Evolutionary conservation across 805 yeast genomes (phyloP), one percentile per base, ranked within the genome.

Genomic region (Saturnispora quitensis): DNA sequence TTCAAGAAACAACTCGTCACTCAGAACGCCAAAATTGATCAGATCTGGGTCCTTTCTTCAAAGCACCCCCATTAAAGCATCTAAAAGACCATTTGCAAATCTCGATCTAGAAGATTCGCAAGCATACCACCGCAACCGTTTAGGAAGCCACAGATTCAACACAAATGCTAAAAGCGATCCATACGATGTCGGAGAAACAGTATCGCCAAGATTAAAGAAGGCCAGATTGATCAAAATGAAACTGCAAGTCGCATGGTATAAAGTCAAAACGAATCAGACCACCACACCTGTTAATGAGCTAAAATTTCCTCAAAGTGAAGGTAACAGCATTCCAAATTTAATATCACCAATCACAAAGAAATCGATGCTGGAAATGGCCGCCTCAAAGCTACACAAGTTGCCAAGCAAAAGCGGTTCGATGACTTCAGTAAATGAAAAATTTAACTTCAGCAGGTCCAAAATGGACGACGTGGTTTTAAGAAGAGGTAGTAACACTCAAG

Each of bases 221-320:
- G 76, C 75, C 5, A 61, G 73, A 47, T 69, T 68, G 56, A 67
- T 78, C 53, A 73, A 74, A 56, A 64, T 73, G 53, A 71, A 80
- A 55, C 63, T 78, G 24, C 74, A 75, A 56, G 59, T 77, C 47
- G 83, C 83, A 2, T 75, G 75, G 57, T 78, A 72, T 61, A 78
- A 77, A 58, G 72, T 73, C 43, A 69, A 69, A 51, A 77, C 81
- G 1, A 71, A 76, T 55, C 81, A 77, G 59, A 65, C 67, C 1
- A 58, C 60, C 6, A 66, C 65, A 2, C 69, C 73, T 5, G 53
- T 70, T 17, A 46, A 54, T 24, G 62, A 64, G 18, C 61, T 73
- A 44, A 58, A 66, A 52, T 58, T 64, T n/a, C 55, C 57, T 2
- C 38, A 20, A 18, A 38, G 24, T 12, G 20, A 22, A 35, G 48